Evolutionary conservation across 192 early-diverging fungal genomes (phyloP).

Genomic region (Pilobolus umbonatus): DNA sequence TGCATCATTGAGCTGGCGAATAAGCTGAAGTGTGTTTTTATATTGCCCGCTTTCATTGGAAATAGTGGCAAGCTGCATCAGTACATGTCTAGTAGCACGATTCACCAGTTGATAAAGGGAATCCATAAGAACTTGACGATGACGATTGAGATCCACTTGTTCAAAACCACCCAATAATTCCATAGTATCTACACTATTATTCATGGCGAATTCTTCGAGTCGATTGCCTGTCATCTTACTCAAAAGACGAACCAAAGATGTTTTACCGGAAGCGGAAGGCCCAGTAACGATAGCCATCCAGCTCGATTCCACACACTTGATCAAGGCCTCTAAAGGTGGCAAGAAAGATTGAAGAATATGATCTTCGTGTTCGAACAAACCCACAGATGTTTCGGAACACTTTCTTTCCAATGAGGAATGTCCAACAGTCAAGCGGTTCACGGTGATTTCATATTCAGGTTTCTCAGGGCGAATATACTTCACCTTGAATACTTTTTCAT

Average conservation of each 20-base stretch:
- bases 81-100: conserved; percentile 16
- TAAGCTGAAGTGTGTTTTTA: conserved; percentile 12
- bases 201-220: conserved; percentile 94
- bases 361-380: conserved; percentile 42
- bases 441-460: conserved; percentile 49
- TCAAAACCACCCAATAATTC: conserved; percentile 97
- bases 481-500: conserved; percentile 48
- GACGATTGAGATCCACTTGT: conserved; percentile 83
- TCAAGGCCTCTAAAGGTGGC: conserved; percentile 66
- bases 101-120: conserved; percentile 14
- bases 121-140: conserved; percentile 42
- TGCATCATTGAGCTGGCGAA: conserved; percentile 33
- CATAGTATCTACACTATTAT: conserved; percentile 87
- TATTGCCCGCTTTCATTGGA: conserved; percentile 2
- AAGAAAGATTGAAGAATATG: conserved; percentile 66
- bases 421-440: conserved; percentile 54
- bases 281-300: conserved; percentile 94
- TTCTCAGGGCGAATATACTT: conserved; percentile 32
- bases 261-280: conserved; percentile 82
- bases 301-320: conserved; percentile 82
- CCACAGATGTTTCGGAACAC: conserved; percentile 20
- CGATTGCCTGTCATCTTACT: conserved; percentile 76
- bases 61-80: conserved; percentile 12
- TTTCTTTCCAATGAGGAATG: conserved; percentile 52
- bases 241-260: conserved; percentile 77